Conservation (phyloP, 176 grass and related monocot genomes). For the Paspalum notatum region DNA sequence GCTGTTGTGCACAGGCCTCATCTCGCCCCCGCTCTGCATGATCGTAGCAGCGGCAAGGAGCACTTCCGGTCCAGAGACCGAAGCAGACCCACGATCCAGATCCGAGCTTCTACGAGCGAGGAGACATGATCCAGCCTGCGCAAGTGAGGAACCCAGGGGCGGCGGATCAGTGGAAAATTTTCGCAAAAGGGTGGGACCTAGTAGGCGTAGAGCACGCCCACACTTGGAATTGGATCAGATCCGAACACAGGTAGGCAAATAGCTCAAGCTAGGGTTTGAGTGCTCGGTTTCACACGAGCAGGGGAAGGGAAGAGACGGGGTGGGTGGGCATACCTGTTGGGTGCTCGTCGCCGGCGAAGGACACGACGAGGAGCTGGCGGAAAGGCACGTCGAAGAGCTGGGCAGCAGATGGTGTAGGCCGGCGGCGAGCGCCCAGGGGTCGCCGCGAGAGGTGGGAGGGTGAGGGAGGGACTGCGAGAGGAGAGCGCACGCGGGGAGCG, state of each 20-base stretch:
- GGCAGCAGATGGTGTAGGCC: neutral
- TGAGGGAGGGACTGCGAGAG: neutral
- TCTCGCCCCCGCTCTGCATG: constrained; percentile 56
- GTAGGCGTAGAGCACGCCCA: too few species aligned
- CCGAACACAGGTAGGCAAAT: neutral
- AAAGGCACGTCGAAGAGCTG: too few species aligned
- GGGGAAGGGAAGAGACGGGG: neutral
- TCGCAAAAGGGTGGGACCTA: neutral
- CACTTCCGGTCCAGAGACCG: neutral
- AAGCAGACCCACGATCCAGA: constrained; percentile 19
- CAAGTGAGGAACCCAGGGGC: neutral
- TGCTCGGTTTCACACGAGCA: neutral
- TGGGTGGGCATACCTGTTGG: constrained; percentile 1
- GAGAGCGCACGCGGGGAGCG: neutral
- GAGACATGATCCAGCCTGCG: neutral
- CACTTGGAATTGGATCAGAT: constrained; percentile 2
- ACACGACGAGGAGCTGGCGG: too few species aligned
- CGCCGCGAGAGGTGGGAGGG: neutral
- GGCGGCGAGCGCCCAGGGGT: neutral
- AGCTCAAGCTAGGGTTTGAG: neutral
- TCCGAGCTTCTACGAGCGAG: constrained; percentile 14
- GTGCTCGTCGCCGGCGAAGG: neutral
- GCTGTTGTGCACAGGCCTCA: constrained; percentile 70
- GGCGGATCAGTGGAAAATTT: neutral
- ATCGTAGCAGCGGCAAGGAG: neutral